phyloP scores from a whole-genome alignment of 257 asterid species.

The Buddleja alternifolia region DNA sequence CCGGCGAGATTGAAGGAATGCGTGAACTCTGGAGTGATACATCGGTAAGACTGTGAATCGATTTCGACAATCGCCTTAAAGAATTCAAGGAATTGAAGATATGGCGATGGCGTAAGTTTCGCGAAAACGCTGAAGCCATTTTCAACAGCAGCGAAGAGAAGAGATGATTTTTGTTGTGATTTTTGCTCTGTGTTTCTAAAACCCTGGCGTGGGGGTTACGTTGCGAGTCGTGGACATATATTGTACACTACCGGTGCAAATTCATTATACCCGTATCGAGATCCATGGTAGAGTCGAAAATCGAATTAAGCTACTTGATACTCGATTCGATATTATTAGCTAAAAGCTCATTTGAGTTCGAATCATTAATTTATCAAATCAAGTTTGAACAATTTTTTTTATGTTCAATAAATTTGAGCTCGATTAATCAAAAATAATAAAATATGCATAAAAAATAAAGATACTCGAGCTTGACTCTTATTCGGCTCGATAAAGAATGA shows the following conservation, averaged over 20 bases:
- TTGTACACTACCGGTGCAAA: neutral
- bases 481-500: too few relatives aligned
- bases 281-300: neutral
- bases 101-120: slow-evolving; percentile 36
- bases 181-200: slow-evolving; percentile 21
- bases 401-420: too few relatives aligned
- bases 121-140: slow-evolving; percentile 44
- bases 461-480: too few relatives aligned
- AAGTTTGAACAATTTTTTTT: too few relatives aligned
- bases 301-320: too few relatives aligned
- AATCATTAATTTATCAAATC: too few relatives aligned
- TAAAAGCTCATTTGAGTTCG: too few relatives aligned
- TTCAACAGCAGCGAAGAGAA: neutral
- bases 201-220: slow-evolving; percentile 40
- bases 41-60: slow-evolving; percentile 21
- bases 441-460: too few relatives aligned
- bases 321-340: too few relatives aligned
- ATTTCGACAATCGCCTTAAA: slow-evolving; percentile 21
- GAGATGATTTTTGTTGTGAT: neutral
- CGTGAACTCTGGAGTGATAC: slow-evolving; percentile 31
- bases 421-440: too few relatives aligned
- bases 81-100: slow-evolving; percentile 30
- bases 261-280: neutral
- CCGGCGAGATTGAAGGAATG: slow-evolving; percentile 15
- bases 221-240: neutral